Conservation (phyloP, 2,329 filamentous ascomycete genomes). For the Dactylellina haptotyla region DNA sequence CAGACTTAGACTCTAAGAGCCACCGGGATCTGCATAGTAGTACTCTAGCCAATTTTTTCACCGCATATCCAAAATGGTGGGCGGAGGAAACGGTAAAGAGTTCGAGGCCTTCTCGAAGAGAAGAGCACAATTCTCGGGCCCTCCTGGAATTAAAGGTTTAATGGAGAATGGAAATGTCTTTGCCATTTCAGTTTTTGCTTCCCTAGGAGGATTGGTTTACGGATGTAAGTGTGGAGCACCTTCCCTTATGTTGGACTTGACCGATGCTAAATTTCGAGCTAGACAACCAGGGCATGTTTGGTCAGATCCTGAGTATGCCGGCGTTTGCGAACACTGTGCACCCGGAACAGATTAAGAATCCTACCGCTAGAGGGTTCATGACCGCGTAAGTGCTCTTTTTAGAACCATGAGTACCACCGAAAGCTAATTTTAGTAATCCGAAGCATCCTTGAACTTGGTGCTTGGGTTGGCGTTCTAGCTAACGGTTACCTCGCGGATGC, state of each 20-base stretch:
- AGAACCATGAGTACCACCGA: constrained; percentile 59
- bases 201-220: constrained; percentile 64
- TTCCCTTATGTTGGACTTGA: constrained; percentile 71
- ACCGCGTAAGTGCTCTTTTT: constrained; percentile 36
- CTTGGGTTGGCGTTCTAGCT: constrained; percentile 77
- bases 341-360: constrained; percentile 34
- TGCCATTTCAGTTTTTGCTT: constrained; percentile 66
- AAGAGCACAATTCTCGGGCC: constrained; percentile 53
- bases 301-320: constrained; percentile 21
- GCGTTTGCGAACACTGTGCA: constrained; percentile 36
- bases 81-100: constrained; percentile 38
- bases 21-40: too few species aligned
- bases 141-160: constrained; percentile 65
- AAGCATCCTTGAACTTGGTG: constrained; percentile 76
- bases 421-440: constrained; percentile 55
- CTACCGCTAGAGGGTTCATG: constrained; percentile 41
- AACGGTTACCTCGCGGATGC: constrained; percentile 77
- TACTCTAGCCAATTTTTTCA: neutral
- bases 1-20: too few species aligned
- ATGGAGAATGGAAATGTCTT: constrained; percentile 68
- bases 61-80: constrained; percentile 35
- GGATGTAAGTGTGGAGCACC: constrained; percentile 81
- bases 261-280: constrained; percentile 60
- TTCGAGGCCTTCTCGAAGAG: constrained; percentile 50
- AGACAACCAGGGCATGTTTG: constrained; percentile 54